Evolutionary conservation across 495 filamentous ascomycete species (phyloP).

Genomic region (Aspergillus conjunctus): DNA sequence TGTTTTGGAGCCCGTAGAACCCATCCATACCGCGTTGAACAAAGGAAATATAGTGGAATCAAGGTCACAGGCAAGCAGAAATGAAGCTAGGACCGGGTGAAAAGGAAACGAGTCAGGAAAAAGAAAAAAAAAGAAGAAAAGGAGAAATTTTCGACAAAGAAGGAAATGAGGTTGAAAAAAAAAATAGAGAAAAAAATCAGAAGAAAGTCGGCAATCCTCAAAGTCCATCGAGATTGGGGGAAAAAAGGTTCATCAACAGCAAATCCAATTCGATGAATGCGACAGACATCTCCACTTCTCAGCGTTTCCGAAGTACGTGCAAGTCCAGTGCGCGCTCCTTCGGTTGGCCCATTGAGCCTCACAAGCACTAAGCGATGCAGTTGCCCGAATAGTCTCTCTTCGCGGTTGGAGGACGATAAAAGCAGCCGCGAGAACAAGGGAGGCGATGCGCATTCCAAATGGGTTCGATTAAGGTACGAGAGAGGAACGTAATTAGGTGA

Average conservation of each 20-base stretch:
- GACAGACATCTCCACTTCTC: slow-evolving; percentile 17
- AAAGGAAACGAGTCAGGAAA: slow-evolving; percentile 27
- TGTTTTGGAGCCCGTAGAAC: slow-evolving; percentile 21
- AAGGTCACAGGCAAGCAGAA: slow-evolving; percentile 15
- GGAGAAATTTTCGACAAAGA: slow-evolving; percentile 22
- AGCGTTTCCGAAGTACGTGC: slow-evolving; percentile 37
- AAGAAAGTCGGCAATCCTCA: slow-evolving; percentile 30
- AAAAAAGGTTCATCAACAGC: slow-evolving; percentile 33
- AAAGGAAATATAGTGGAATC: slow-evolving; percentile 36
- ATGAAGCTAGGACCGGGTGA: not conserved
- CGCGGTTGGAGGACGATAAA: slow-evolving; percentile 12
- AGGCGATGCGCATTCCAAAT: slow-evolving; percentile 16
- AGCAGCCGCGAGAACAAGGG: slow-evolving; percentile 8
- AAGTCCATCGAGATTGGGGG: slow-evolving; percentile 30
- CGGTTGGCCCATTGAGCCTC: slow-evolving; percentile 30
- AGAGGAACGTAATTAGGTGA: slow-evolving; percentile 22
- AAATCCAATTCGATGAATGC: slow-evolving; percentile 21
- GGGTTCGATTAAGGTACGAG: not conserved
- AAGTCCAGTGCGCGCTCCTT: slow-evolving; percentile 47
- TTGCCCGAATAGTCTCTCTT: slow-evolving; percentile 14
- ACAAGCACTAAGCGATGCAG: slow-evolving; percentile 23
- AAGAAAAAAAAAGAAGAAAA: slow-evolving; percentile 27
- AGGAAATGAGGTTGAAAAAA: slow-evolving; percentile 34
- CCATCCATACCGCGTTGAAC: slow-evolving; percentile 26
- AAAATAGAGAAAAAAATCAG: slow-evolving; percentile 17